A percentile compares a stretch with the other conserved stretches of the same genome.
These are phyloP conservation scores for Echites panduratus DNA, from an alignment of 257 asterid species.

Conservation along the genomic window DNA sequence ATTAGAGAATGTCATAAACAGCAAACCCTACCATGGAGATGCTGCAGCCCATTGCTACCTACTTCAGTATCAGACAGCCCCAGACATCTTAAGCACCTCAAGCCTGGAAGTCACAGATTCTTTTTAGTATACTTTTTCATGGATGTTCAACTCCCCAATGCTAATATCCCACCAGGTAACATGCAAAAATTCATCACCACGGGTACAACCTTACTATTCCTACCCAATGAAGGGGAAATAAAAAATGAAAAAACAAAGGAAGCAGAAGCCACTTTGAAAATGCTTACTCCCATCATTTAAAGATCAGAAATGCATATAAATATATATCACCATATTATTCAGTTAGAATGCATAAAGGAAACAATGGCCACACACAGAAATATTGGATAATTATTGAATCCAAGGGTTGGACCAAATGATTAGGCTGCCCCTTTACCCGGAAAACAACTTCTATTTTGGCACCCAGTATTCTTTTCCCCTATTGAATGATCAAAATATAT, in stretches of 20 bases:
- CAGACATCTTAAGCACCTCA: slow-evolving; percentile 56
- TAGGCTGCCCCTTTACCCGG: background rate
- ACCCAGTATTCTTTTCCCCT: background rate
- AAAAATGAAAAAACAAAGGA: no score
- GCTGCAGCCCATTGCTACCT: slow-evolving; percentile 68
- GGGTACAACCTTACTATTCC: background rate
- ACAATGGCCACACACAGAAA: background rate
- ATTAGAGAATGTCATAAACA: background rate
- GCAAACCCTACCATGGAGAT: slow-evolving; percentile 60
- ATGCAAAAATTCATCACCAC: background rate
- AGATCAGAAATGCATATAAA: background rate
- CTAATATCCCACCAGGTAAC: background rate
- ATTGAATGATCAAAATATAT: background rate
- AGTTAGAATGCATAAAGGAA: background rate
- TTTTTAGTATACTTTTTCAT: background rate
- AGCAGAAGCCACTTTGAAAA: background rate
- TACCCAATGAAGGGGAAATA: background rate
- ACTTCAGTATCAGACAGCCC: slow-evolving; percentile 93
- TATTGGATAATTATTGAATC: background rate
- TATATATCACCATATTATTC: background rate
- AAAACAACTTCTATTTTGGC: background rate
- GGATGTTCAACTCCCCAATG: background rate
- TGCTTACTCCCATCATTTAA: background rate
- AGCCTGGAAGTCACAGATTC: slow-evolving; percentile 35
- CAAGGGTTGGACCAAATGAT: background rate